phyloP scores from a whole-genome alignment of 2,329 filamentous ascomycete genomes.

The Fusarium fracticaudum region DNA sequence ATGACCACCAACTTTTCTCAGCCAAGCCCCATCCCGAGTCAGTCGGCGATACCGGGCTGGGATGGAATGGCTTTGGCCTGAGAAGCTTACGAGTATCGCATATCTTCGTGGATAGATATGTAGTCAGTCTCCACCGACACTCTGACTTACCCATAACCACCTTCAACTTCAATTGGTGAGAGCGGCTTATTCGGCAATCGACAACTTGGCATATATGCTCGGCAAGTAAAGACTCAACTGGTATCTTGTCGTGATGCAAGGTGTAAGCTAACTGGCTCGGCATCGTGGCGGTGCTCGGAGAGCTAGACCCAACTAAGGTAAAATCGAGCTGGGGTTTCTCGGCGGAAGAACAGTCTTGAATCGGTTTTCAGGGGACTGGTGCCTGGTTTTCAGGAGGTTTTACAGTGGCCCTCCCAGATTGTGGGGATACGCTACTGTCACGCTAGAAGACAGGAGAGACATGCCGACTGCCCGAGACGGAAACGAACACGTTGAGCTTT shows the following conservation, averaged over 20 bases:
- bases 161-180: conserved; percentile 28
- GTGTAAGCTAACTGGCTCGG: conserved; percentile 33
- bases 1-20: conserved; percentile 4
- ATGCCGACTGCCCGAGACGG: conserved; percentile 34
- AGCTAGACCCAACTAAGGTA: conserved; percentile 14
- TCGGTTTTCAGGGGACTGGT: conserved; percentile 18
- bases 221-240: conserved; percentile 8
- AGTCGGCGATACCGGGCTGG: background rate
- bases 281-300: conserved; percentile 35
- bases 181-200: conserved; percentile 31
- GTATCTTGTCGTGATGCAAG: conserved; percentile 16
- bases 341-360: conserved; percentile 6
- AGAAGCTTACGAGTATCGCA: conserved; percentile 16
- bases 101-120: conserved; percentile 11
- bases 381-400: conserved; percentile 3
- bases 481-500: conserved; percentile 48
- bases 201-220: conserved; percentile 33
- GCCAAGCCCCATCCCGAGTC: conserved; percentile 14
- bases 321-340: background rate
- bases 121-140: conserved; percentile 14
- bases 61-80: background rate
- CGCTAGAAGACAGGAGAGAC: conserved; percentile 28
- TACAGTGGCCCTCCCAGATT: conserved; percentile 18
- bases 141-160: conserved; percentile 21
- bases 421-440: conserved; percentile 28